Evolutionary conservation across 768 basidiomycete species (phyloP), one percentile per base, ranked within the genome.

Genomic region (Tephrocybe sp.): DNA sequence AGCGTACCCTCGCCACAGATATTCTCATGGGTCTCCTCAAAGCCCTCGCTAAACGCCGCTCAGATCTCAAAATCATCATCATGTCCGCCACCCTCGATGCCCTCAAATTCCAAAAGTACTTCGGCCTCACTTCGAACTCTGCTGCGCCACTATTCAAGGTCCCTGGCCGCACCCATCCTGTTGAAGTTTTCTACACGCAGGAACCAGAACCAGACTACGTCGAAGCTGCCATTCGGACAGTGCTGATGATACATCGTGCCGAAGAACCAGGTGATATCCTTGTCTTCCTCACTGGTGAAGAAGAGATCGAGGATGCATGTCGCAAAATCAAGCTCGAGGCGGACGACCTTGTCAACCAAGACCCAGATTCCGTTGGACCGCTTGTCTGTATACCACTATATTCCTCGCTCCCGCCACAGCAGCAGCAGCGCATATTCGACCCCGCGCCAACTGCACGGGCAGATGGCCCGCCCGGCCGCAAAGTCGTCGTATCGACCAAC

Each of bases 71-170:
- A 74, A 86, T 98, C 67, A 95, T 99, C 56, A 73, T 99, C 77
- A 99, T 99, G 96, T 93, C 90, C 33, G 97, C 97, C 14, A 99
- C 97, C 1, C 85, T 99, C 17, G 96, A 98, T 62, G 92, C 96
- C 0, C 79, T 89, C 65, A 98, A 98, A 68, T 98, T 98, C 72
- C 93, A 94, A 67, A 90, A 87, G 62, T 99, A 98, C 76, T 98
- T 98, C 65, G 78, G 77, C 33, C 62, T 83, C 49, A 71, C 72
- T 6, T 61, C 71, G 1, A 69, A 67, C 17, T 60, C 68, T 14
- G 61, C 74, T 2, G 91, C 89, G 1, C 92, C 92, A 0, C 72
- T 93, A 2, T 93, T 93, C 77, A 92, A 91, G 63, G 90, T 94
- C 4, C 92, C 94, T 0, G 94, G 93, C 30, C 81, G 94, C 23